Conservation (phyloP, 2,329 filamentous ascomycete species). For the Juglanconis oblonga region DNA sequence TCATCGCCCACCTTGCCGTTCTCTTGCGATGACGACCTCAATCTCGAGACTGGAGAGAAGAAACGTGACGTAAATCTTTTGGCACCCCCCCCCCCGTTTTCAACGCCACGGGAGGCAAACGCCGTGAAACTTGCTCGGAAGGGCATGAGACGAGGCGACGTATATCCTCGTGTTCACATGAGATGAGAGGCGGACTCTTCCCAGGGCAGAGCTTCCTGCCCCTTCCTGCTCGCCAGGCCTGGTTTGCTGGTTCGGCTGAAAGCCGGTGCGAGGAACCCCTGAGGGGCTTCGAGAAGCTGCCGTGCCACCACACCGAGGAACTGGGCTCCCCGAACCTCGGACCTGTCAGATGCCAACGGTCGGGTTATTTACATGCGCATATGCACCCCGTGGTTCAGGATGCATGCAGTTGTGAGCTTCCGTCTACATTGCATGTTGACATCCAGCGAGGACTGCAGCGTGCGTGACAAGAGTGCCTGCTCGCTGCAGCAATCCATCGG, state of each 20-base stretch:
- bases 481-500: neutral
- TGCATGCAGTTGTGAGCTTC: neutral
- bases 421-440: no score
- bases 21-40: no score
- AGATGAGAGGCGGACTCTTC: neutral
- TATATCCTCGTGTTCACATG: neutral
- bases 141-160: neutral
- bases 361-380: neutral
- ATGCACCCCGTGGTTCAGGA: neutral
- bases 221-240: neutral
- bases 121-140: neutral
- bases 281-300: neutral
- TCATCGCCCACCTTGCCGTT: no score
- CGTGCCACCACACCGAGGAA: neutral
- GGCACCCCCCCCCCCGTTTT: neutral
- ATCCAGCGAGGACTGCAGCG: neutral
- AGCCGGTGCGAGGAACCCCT: neutral
- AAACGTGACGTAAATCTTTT: no score
- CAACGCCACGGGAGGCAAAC: neutral
- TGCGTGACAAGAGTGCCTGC: neutral
- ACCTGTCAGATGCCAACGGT: neutral
- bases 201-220: neutral
- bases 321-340: neutral
- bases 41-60: no score
- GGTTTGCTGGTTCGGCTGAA: neutral